A percentile compares a stretch with the other conserved stretches of the same genome.
These are phyloP conservation scores for Chrysanthemum makinoi DNA, from an alignment of 129 eudicot species.

Conservation along the genomic window DNA sequence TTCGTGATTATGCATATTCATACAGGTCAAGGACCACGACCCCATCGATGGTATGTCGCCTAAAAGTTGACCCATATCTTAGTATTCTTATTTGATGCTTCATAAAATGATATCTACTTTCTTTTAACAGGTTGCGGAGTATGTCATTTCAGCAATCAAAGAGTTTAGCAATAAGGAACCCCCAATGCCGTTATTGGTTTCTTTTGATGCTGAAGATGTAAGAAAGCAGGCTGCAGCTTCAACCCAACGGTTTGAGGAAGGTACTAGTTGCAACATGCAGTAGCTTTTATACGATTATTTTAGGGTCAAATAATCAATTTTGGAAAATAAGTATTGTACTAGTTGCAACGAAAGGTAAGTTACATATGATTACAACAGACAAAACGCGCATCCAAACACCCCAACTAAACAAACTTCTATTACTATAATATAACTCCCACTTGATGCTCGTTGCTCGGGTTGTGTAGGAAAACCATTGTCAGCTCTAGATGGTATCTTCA, in stretches of 20 bases:
- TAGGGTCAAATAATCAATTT: too few species aligned
- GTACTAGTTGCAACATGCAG: conserved; percentile 21
- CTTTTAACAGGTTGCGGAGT: conserved; percentile 61
- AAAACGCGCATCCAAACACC: too few species aligned
- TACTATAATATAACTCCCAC: background rate
- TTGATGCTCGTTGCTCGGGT: conserved; percentile 11
- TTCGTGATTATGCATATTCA: conserved; percentile 82
- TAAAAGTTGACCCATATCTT: background rate
- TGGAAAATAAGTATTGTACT: too few species aligned
- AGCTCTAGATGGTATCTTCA: conserved; percentile 78
- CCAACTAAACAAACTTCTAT: background rate
- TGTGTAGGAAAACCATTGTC: conserved; percentile 78
- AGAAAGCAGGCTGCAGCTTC: conserved; percentile 93
- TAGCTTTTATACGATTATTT: too few species aligned
- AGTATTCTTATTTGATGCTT: background rate
- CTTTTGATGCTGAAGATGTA: conserved; percentile 62
- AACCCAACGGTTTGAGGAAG: conserved; percentile 79
- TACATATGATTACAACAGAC: too few species aligned
- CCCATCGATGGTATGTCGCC: conserved; percentile 62
- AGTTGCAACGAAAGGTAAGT: too few species aligned
- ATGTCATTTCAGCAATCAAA: conserved; percentile 65
- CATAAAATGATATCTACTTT: background rate
- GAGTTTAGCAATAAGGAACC: conserved; percentile 63
- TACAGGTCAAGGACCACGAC: conserved; percentile 65
- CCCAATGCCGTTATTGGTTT: conserved; percentile 64